A percentile compares a stretch with the other conserved stretches of the same genome.
Evolutionary conservation across 2,329 filamentous ascomycete species (phyloP).

Genomic region (Tolypocladium endophyticum): DNA sequence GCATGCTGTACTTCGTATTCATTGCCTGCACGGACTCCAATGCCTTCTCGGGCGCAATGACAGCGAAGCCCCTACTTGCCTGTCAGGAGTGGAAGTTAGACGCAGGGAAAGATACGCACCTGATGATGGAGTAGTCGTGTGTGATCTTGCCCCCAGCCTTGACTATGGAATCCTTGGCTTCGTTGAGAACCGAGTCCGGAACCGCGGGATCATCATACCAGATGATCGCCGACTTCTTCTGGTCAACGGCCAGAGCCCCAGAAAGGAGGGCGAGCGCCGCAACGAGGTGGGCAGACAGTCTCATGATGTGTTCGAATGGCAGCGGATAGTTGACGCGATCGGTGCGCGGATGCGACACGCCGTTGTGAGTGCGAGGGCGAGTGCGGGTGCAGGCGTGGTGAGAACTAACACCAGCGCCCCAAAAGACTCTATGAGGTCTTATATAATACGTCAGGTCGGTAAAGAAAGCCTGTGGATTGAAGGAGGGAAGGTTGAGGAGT

Average conservation of each 20-base stretch:
- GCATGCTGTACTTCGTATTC: conserved; percentile 35
- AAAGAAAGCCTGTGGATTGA: background rate
- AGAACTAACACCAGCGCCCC: background rate
- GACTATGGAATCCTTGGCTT: conserved; percentile 62
- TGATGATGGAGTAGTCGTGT: conserved; percentile 60
- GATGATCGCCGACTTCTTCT: conserved; percentile 65
- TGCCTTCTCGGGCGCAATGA: conserved; percentile 57
- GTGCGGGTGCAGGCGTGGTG: background rate
- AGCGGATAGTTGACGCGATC: background rate
- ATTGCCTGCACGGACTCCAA: conserved; percentile 57
- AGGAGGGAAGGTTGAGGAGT: background rate
- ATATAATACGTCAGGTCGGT: background rate
- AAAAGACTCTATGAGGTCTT: too few species aligned
- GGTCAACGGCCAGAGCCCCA: conserved; percentile 50
- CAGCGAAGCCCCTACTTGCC: conserved; percentile 59
- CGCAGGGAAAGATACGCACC: conserved; percentile 37
- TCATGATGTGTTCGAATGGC: conserved; percentile 42
- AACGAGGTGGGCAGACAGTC: conserved; percentile 41
- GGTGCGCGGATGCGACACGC: background rate
- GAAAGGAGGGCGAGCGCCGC: conserved; percentile 48
- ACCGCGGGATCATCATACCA: conserved; percentile 59
- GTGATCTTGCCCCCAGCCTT: conserved; percentile 67
- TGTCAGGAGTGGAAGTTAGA: conserved; percentile 13
- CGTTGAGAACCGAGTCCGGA: conserved; percentile 54
- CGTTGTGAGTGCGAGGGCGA: background rate